Evolutionary conservation across 2,329 filamentous ascomycete genomes (phyloP).

Genomic region (Phialophora expanda): DNA sequence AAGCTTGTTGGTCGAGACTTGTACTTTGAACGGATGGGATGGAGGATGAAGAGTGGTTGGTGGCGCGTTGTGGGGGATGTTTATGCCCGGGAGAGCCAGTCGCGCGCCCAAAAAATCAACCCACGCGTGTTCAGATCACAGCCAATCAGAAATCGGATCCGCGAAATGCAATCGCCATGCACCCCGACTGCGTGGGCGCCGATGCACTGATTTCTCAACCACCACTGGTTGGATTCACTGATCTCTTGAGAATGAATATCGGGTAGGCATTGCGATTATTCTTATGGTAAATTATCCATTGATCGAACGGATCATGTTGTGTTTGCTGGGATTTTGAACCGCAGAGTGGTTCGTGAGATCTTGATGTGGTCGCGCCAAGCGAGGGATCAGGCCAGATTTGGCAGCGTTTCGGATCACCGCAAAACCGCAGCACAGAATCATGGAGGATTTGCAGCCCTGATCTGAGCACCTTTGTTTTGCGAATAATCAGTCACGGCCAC

Average conservation of each 20-base stretch:
- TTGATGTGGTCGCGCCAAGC: constrained; percentile 37
- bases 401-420: constrained; percentile 34
- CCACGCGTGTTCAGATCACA: constrained; percentile 31
- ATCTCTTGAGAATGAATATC: constrained; percentile 20
- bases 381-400: constrained; percentile 30
- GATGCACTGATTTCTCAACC: constrained; percentile 33
- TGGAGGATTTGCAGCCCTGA: constrained; percentile 27
- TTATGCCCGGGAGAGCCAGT: constrained; percentile 31
- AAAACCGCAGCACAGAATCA: constrained; percentile 24
- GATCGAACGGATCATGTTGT: constrained; percentile 17
- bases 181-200: constrained; percentile 4
- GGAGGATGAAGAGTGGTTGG: constrained; percentile 29
- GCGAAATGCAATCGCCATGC: constrained; percentile 36
- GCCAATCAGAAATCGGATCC: constrained; percentile 41
- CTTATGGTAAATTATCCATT: constrained; percentile 27
- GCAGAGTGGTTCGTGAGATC: constrained; percentile 16
- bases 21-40: constrained; percentile 26
- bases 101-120: constrained; percentile 35
- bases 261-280: constrained; percentile 19
- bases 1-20: constrained; percentile 17
- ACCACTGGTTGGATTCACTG: constrained; percentile 22
- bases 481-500: constrained; percentile 13
- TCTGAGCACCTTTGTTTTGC: constrained; percentile 34
- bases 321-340: constrained; percentile 12
- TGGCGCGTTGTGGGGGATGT: constrained; percentile 29